Percentiles rank a stretch among this genome's conserved stretches.
Evolutionary conservation across 495 filamentous ascomycete genomes (phyloP).

Genomic region (Arthonia radiata): DNA sequence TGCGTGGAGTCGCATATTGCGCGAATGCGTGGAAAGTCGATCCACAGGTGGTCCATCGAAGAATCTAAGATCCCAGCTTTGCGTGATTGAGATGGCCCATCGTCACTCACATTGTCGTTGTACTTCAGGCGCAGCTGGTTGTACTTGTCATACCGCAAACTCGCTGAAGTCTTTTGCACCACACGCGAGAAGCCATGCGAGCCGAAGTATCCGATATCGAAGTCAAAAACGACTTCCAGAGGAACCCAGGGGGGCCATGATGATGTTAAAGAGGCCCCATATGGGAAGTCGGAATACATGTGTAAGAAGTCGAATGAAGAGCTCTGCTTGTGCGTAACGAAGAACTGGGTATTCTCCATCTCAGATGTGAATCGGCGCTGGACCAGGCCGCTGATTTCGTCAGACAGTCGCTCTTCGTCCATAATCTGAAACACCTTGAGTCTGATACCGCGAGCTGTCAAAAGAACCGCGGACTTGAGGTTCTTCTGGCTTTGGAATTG

Average conservation of each 20-base stretch:
- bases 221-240: constrained; percentile 95
- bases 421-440: constrained; percentile 91
- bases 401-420: constrained; percentile 77
- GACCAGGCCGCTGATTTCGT: constrained; percentile 82
- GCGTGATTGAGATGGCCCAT: constrained; percentile 11
- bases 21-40: constrained; percentile 79
- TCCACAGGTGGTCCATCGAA: constrained; percentile 82
- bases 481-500: constrained; percentile 98
- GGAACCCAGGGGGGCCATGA: constrained; percentile 96
- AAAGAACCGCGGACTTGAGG: constrained; percentile 69
- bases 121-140: constrained; percentile 94
- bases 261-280: constrained; percentile 61
- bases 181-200: constrained; percentile 91
- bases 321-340: constrained; percentile 78
- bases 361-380: constrained; percentile 80
- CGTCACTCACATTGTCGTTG: constrained; percentile 64
- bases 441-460: constrained; percentile 89
- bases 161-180: constrained; percentile 83
- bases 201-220: constrained; percentile 54
- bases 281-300: constrained; percentile 81
- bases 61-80: constrained; percentile 35
- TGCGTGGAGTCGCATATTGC: constrained; percentile 88
- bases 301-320: constrained; percentile 58
- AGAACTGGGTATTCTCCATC: constrained; percentile 94
- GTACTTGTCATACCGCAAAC: constrained; percentile 87